Evolutionary conservation across 2,329 filamentous ascomycete genomes (phyloP).

Genomic region (Nectriaceae sp.): DNA sequence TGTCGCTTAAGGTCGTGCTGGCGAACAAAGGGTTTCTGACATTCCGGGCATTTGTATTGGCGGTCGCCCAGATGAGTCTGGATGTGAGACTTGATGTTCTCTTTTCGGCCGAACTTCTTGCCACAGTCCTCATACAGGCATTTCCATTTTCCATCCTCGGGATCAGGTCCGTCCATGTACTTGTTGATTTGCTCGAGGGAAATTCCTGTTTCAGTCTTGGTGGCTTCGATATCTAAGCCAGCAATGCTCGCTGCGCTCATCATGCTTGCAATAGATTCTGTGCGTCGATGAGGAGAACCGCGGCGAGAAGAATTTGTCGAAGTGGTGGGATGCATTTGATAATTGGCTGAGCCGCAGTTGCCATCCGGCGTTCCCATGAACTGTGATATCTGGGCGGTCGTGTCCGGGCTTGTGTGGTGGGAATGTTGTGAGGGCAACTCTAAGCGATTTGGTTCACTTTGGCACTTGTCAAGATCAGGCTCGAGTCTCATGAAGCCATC

Average conservation of each 20-base stretch:
- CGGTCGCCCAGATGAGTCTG: constrained; percentile 97
- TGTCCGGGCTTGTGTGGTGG: constrained; percentile 47
- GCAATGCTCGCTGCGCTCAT: constrained; percentile 61
- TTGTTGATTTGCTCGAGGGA: constrained; percentile 80
- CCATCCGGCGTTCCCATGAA: constrained; percentile 44
- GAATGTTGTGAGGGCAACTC: neutral
- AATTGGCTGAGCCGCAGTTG: neutral
- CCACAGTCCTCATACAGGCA: constrained; percentile 78
- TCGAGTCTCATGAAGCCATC: constrained; percentile 46
- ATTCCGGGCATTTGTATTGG: constrained; percentile 91
- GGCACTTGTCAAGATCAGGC: constrained; percentile 33
- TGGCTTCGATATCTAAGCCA: constrained; percentile 65
- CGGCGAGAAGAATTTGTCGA: constrained; percentile 22
- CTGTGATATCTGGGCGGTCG: constrained; percentile 46
- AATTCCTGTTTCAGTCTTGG: constrained; percentile 78
- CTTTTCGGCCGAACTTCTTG: constrained; percentile 93
- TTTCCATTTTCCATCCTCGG: constrained; percentile 75
- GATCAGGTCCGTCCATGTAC: constrained; percentile 73
- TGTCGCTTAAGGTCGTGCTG: constrained; percentile 97
- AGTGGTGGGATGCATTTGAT: constrained; percentile 39
- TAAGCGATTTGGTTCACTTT: constrained; percentile 28
- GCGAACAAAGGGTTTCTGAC: constrained; percentile 93
- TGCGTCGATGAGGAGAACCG: constrained; percentile 50
- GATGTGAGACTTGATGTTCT: constrained; percentile 98
- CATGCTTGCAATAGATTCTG: constrained; percentile 61